phyloP scores from a whole-genome alignment of 2,329 filamentous ascomycete species.

The Chaetomium strumarium region DNA sequence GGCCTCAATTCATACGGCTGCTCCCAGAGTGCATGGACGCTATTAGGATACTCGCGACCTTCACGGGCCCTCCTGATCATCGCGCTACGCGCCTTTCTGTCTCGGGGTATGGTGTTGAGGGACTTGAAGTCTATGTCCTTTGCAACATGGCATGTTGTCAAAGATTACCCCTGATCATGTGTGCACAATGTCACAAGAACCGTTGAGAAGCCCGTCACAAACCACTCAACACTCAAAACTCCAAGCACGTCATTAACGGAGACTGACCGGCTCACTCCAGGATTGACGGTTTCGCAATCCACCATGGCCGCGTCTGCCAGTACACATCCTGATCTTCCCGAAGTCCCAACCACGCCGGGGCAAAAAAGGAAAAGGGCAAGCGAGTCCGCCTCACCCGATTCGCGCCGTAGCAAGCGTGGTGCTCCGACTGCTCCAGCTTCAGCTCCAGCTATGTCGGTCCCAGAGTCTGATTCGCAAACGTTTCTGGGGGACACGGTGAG shows the following conservation, averaged over 20 bases:
- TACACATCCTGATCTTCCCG: conserved; percentile 42
- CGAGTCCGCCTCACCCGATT: conserved; percentile 43
- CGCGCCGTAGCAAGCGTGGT: conserved; percentile 46
- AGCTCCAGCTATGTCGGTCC: conserved; percentile 39
- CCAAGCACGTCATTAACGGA: background rate
- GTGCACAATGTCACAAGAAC: too few species aligned
- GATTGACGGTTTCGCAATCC: conserved; percentile 14
- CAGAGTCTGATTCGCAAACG: conserved; percentile 37
- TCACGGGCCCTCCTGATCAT: background rate
- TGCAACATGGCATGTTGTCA: background rate
- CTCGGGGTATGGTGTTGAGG: background rate
- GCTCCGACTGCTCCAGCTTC: conserved; percentile 33
- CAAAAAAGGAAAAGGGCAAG: conserved; percentile 52
- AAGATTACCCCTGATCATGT: too few species aligned
- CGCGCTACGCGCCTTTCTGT: background rate
- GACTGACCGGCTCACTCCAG: conserved; percentile 5
- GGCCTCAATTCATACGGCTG: background rate
- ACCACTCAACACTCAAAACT: too few species aligned
- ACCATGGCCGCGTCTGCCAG: conserved; percentile 44
- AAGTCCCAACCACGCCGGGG: conserved; percentile 37
- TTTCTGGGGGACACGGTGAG: conserved; percentile 53
- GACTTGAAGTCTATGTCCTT: background rate
- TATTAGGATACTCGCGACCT: too few species aligned
- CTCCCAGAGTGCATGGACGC: too few species aligned
- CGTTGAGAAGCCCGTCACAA: too few species aligned